Percentiles rank a stretch among this genome's conserved stretches.
These are phyloP conservation scores for Alternaria infectoria DNA, from an alignment of 2,329 filamentous ascomycete genomes.

Conservation along the genomic window DNA sequence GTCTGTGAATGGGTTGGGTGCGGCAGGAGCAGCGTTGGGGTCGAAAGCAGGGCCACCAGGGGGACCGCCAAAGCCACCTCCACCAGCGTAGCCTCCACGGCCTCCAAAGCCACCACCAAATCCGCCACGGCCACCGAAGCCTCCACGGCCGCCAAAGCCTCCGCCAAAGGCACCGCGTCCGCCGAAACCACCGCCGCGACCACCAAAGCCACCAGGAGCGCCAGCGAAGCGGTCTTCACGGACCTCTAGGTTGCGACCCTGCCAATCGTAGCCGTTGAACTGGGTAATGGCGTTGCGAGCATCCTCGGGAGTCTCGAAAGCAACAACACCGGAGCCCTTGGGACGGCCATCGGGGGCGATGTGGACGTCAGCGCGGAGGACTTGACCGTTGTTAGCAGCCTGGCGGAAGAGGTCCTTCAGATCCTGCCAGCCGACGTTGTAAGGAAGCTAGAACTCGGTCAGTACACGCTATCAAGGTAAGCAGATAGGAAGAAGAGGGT, in stretches of 20 bases:
- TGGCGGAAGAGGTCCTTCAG: constrained; percentile 98
- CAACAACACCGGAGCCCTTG: constrained; percentile 96
- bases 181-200: constrained; percentile 49
- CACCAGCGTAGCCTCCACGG: constrained; percentile 31
- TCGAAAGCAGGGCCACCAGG: constrained; percentile 52
- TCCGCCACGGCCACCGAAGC: constrained; percentile 61
- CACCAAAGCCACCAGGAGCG: constrained; percentile 49
- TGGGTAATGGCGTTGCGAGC: constrained; percentile 95
- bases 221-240: constrained; percentile 94
- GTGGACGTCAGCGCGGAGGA: constrained; percentile 95
- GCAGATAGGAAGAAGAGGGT: constrained; percentile 37
- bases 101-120: constrained; percentile 57
- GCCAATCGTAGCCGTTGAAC: constrained; percentile 99
- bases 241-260: constrained; percentile 89
- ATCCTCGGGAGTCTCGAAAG: constrained; percentile 93
- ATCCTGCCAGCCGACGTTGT: constrained; percentile 98
- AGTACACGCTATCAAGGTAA: constrained; percentile 41
- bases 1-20: constrained; percentile 93
- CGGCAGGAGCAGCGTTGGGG: constrained; percentile 58
- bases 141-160: constrained; percentile 46
- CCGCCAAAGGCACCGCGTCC: constrained; percentile 25
- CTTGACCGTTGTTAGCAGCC: constrained; percentile 62
- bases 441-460: constrained; percentile 75
- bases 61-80: constrained; percentile 52
- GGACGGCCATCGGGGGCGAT: constrained; percentile 88